phyloP scores from a whole-genome alignment of 2,329 filamentous ascomycete species.

The Aspergillus tubingensis region DNA sequence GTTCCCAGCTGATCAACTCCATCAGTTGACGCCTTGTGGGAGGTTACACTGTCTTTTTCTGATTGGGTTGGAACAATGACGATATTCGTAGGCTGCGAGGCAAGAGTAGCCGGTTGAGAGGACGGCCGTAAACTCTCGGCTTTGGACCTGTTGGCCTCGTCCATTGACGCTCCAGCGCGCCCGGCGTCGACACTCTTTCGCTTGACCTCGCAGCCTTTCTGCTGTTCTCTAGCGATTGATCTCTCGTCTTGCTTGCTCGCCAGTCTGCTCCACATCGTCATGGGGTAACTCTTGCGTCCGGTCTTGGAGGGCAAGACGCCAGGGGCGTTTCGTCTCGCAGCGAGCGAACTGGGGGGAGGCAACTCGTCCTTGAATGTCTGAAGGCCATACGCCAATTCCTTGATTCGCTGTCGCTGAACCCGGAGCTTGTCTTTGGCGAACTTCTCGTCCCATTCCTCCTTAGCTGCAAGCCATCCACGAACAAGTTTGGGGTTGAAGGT shows the following conservation, averaged over 20 bases:
- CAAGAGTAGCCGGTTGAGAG: background rate
- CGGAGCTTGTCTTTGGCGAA: conserved; percentile 70
- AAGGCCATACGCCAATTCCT: conserved; percentile 72
- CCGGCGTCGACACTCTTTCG: conserved; percentile 31
- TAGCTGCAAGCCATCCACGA: conserved; percentile 78
- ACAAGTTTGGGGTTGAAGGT: conserved; percentile 78
- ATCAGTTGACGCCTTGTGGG: background rate
- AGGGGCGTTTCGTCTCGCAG: conserved; percentile 60
- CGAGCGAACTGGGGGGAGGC: conserved; percentile 82
- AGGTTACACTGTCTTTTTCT: background rate
- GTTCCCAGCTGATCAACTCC: background rate
- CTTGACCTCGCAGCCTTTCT: conserved; percentile 25
- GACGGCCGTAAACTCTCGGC: background rate
- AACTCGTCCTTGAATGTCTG: conserved; percentile 71
- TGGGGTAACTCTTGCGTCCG: conserved; percentile 65
- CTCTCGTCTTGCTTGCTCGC: conserved; percentile 84
- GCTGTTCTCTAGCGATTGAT: conserved; percentile 54
- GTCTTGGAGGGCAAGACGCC: conserved; percentile 31
- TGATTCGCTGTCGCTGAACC: conserved; percentile 71
- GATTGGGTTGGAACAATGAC: background rate
- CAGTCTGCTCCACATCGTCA: conserved; percentile 84
- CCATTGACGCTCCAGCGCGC: conserved; percentile 27
- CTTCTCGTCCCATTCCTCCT: conserved; percentile 69
- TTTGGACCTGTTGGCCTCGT: conserved; percentile 9
- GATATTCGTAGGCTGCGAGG: background rate